Conservation (phyloP, 2,329 filamentous ascomycete genomes). For the Epicoccum sorghinum region DNA sequence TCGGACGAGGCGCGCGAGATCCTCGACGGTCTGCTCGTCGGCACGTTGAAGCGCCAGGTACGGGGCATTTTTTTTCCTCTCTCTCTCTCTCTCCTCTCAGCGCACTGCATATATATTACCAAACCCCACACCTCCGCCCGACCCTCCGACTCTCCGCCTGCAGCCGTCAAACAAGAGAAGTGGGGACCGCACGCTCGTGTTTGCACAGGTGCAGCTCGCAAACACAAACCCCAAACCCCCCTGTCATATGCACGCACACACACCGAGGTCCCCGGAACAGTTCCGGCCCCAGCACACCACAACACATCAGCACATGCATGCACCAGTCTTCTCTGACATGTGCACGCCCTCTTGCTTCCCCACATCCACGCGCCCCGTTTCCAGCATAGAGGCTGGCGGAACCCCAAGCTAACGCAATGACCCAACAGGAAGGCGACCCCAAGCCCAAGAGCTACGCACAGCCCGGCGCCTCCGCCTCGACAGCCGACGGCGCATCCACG, state of each 20-base stretch:
- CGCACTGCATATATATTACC: too few species aligned
- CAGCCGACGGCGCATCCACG: constrained; percentile 60
- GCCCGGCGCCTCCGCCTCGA: constrained; percentile 55
- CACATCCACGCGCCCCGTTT: not conserved
- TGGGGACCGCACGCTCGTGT: too few species aligned
- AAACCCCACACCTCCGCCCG: too few species aligned
- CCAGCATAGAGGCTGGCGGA: too few species aligned
- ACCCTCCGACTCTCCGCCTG: too few species aligned
- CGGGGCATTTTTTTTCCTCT: not conserved
- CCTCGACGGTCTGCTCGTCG: constrained; percentile 62
- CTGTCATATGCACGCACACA: too few species aligned
- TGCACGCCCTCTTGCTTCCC: not conserved
- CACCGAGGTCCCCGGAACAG: constrained; percentile 19
- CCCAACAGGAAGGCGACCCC: constrained; percentile 72
- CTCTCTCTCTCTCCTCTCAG: too few species aligned
- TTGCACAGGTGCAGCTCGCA: too few species aligned
- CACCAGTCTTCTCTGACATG: too few species aligned
- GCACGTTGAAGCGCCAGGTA: constrained; percentile 48
- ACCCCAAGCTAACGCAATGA: constrained; percentile 1
- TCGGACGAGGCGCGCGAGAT: constrained; percentile 98
- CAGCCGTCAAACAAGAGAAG: too few species aligned
- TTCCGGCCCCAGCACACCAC: constrained; percentile 19
- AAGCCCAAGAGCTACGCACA: constrained; percentile 66
- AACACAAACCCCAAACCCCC: too few species aligned
- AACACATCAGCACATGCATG: too few species aligned